A percentile compares a stretch with the other conserved stretches of the same genome.
These are phyloP conservation scores for Musa beccarii DNA, from an alignment of 176 grass and related monocot species.

Conservation along the genomic window DNA sequence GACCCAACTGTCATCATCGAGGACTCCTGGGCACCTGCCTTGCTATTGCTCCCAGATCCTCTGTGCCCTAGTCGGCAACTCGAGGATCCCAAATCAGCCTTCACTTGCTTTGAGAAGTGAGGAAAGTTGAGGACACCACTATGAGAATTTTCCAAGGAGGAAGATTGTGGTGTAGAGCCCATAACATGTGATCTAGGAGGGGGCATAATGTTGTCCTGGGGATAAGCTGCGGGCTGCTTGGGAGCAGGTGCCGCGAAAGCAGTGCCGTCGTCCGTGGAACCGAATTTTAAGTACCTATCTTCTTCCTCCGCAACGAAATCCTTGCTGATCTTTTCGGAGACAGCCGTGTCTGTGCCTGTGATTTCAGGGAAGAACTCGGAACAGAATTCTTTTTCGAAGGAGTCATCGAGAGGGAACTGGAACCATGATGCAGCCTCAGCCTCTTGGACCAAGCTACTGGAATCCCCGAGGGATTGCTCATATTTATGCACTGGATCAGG, in stretches of 20 bases:
- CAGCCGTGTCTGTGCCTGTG: not conserved
- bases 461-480: not conserved
- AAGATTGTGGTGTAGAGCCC: not conserved
- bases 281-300: conserved; percentile 11
- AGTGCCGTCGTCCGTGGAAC: not conserved
- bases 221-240: not conserved
- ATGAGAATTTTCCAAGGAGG: not conserved
- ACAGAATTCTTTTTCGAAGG: conserved; percentile 55
- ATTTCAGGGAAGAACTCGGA: conserved; percentile 62
- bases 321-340: not conserved
- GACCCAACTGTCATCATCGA: conserved; percentile 25
- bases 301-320: conserved; percentile 6
- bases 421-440: conserved; percentile 33
- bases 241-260: not conserved
- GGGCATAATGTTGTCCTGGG: conserved; percentile 2
- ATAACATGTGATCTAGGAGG: not conserved
- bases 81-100: conserved; percentile 1
- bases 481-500: conserved; percentile 10
- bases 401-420: conserved; percentile 31
- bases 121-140: conserved; percentile 14
- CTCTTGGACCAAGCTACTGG: conserved; percentile 38
- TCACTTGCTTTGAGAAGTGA: conserved; percentile 23
- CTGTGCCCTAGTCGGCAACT: conserved; percentile 21
- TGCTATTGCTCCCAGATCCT: not conserved
- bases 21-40: not conserved